Percentiles rank a stretch among this genome's conserved stretches.
Evolutionary conservation across 441 rosid genomes (phyloP).

Genomic region (Jatropha podagrica): DNA sequence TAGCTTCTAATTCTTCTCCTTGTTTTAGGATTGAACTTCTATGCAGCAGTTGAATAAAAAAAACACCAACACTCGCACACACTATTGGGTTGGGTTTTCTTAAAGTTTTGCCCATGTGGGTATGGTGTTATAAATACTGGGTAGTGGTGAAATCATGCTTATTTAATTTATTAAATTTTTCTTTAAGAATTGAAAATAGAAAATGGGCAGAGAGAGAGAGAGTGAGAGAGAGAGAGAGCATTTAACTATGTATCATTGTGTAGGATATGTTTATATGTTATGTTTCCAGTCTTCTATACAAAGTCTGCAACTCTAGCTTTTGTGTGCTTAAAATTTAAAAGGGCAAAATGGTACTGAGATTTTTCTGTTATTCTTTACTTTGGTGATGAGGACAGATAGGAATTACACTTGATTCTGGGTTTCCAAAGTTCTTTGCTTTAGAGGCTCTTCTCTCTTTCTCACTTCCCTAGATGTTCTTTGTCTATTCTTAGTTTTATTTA

Average conservation of each 20-base stretch:
- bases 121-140: constrained; percentile 51
- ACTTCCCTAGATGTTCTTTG: constrained; percentile 62
- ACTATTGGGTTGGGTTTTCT: constrained; percentile 43
- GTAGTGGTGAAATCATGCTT: constrained; percentile 74
- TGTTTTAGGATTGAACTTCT: constrained; percentile 28
- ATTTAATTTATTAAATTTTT: neutral
- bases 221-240: too few relatives aligned
- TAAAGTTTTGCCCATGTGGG: constrained; percentile 68
- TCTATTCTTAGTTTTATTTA: constrained; percentile 14
- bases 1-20: constrained; percentile 33
- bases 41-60: constrained; percentile 27
- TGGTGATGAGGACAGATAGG: constrained; percentile 40
- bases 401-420: constrained; percentile 48
- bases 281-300: constrained; percentile 81
- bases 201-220: neutral
- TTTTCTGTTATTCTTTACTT: constrained; percentile 50
- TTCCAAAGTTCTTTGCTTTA: constrained; percentile 49
- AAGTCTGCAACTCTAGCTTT: constrained; percentile 65
- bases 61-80: neutral
- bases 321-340: constrained; percentile 32
- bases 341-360: constrained; percentile 42
- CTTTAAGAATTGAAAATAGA: neutral
- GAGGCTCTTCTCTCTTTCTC: constrained; percentile 40
- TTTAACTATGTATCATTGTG: constrained; percentile 11
- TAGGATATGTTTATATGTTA: constrained; percentile 3